Evolutionary conservation across 1,284 basidiomycete genomes (phyloP).

Genomic region (Ustilago vetiveriae): DNA sequence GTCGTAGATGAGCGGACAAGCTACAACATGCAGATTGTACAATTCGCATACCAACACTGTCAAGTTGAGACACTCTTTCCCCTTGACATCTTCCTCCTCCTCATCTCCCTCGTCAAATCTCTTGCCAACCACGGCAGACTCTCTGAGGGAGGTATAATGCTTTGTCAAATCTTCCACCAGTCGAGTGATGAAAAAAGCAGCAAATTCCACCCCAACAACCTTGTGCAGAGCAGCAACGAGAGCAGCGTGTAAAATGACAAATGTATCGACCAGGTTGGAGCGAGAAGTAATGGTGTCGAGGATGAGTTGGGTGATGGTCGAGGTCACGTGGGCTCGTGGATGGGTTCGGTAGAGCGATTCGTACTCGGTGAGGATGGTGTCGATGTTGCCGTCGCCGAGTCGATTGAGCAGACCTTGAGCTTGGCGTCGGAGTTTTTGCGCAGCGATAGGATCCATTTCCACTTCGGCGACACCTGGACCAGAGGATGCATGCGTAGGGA

Average conservation of each 20-base stretch:
- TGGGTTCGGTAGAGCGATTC: conserved; percentile 82
- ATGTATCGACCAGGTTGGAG: conserved; percentile 83
- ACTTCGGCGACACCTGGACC: background rate
- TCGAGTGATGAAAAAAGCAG: conserved; percentile 69
- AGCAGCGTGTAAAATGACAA: conserved; percentile 88
- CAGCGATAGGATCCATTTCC: conserved; percentile 60
- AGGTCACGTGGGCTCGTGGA: conserved; percentile 84
- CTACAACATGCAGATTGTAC: conserved; percentile 94
- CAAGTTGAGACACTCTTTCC: conserved; percentile 88
- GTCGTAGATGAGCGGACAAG: conserved; percentile 87
- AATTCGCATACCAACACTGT: conserved; percentile 87
- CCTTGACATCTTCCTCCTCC: conserved; percentile 48
- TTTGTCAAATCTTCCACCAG: conserved; percentile 45
- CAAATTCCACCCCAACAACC: conserved; percentile 88
- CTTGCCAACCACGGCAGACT: background rate
- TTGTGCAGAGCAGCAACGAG: conserved; percentile 86
- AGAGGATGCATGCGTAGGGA: background rate
- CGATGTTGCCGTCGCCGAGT: conserved; percentile 87
- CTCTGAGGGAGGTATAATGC: conserved; percentile 20
- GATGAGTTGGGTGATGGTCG: conserved; percentile 80
- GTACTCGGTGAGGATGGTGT: conserved; percentile 79
- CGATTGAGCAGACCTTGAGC: conserved; percentile 89
- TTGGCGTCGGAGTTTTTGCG: conserved; percentile 78
- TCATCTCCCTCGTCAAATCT: conserved; percentile 1
- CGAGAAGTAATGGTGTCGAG: conserved; percentile 84